Evolutionary conservation across 2,329 filamentous ascomycete species (phyloP).

Genomic region (Sclerotinia sclerotiorum): DNA sequence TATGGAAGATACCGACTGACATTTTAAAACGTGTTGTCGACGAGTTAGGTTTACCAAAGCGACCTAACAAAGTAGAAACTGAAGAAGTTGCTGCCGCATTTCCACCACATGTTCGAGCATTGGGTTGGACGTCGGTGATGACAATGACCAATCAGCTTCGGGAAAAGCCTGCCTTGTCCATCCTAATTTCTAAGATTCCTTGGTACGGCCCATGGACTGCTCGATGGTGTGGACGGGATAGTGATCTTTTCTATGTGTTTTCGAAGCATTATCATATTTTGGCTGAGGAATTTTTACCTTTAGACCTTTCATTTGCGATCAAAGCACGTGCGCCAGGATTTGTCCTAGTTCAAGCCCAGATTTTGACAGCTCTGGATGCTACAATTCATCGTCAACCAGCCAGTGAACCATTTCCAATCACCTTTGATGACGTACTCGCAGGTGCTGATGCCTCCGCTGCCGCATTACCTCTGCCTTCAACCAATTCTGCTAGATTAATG

Average conservation of each 20-base stretch:
- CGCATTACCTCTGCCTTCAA: conserved; percentile 54
- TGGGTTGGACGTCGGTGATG: conserved; percentile 61
- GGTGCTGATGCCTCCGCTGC: conserved; percentile 60
- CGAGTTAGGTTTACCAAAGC: conserved; percentile 59
- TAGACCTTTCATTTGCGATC: conserved; percentile 53
- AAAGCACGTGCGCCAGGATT: conserved; percentile 60
- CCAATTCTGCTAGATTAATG: conserved; percentile 64
- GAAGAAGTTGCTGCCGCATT: conserved; percentile 43
- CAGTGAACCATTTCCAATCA: conserved; percentile 52
- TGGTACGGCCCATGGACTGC: conserved; percentile 71
- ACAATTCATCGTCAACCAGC: conserved; percentile 62
- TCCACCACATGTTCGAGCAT: conserved; percentile 51
- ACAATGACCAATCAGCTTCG: conserved; percentile 56
- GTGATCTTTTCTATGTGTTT: conserved; percentile 73
- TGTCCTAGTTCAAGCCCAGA: conserved; percentile 66
- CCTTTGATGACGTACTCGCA: conserved; percentile 64
- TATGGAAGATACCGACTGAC: conserved; percentile 64
- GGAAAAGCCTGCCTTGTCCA: conserved; percentile 52
- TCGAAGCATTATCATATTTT: conserved; percentile 69
- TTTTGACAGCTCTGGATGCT: conserved; percentile 63
- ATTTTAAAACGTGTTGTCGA: conserved; percentile 60
- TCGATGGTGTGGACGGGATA: conserved; percentile 71
- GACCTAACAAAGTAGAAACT: conserved; percentile 46
- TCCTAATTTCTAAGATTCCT: conserved; percentile 60
- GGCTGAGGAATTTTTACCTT: conserved; percentile 56